Evolutionary conservation across 495 filamentous ascomycete genomes (phyloP).

Genomic region (Podospora didyma): DNA sequence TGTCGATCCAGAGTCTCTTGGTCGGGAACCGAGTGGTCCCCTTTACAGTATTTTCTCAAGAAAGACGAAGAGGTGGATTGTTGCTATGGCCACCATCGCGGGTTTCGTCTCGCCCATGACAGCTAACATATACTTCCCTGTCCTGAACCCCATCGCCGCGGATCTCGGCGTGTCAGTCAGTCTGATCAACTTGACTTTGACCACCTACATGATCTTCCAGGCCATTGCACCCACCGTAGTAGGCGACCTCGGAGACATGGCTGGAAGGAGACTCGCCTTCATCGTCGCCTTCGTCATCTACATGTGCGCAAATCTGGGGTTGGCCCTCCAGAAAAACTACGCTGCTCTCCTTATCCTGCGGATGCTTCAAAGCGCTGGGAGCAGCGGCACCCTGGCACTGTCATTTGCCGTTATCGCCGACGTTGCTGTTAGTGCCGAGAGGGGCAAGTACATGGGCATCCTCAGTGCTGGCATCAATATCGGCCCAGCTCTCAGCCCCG

Average conservation of each 20-base stretch:
- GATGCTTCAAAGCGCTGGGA: constrained; percentile 60
- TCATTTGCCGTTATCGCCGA: constrained; percentile 60
- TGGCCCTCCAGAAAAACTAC: constrained; percentile 58
- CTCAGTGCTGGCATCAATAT: constrained; percentile 47
- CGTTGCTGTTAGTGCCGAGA: constrained; percentile 52
- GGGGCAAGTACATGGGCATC: constrained; percentile 58
- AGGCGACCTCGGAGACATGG: constrained; percentile 57
- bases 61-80: constrained; percentile 54
- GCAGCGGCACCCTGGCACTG: constrained; percentile 53
- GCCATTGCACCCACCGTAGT: constrained; percentile 56
- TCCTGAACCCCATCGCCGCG: constrained; percentile 52
- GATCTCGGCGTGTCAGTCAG: constrained; percentile 55
- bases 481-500: constrained; percentile 56
- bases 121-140: constrained; percentile 78
- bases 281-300: constrained; percentile 57
- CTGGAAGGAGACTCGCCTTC: constrained; percentile 57
- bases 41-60: constrained; percentile 56
- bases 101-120: constrained; percentile 71
- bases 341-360: constrained; percentile 57
- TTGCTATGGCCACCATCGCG: constrained; percentile 61
- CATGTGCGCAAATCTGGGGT: constrained; percentile 57
- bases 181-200: constrained; percentile 65
- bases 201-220: constrained; percentile 58
- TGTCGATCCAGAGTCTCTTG: constrained; percentile 22
- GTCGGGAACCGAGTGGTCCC: constrained; percentile 33